These are phyloP conservation scores for Nitzschia sp. DNA, from an alignment of 108 stramenopile species.

Conservation along the genomic window DNA sequence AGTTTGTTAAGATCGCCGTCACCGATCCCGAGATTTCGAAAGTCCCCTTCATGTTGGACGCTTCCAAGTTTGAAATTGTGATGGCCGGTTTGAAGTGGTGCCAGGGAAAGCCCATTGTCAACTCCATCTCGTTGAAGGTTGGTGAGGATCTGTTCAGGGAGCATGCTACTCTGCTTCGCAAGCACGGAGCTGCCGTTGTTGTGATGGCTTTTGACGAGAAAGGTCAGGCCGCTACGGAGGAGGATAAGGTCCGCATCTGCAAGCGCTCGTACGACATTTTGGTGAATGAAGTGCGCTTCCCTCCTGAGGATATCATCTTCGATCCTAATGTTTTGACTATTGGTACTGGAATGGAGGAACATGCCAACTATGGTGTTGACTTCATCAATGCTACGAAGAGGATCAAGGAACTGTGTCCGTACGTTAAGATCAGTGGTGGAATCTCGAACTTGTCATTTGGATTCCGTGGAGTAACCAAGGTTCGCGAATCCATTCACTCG, in stretches of 20 bases:
- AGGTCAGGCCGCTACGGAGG: constrained; percentile 96
- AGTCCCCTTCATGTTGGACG: constrained; percentile 99
- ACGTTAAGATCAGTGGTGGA: constrained; percentile 97
- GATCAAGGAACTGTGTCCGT: constrained; percentile 97
- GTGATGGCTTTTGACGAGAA: constrained; percentile 99
- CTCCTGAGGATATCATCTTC: constrained; percentile 99
- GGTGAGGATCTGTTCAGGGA: constrained; percentile 97
- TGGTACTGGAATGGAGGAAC: constrained; percentile 99
- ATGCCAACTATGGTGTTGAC: constrained; percentile 96
- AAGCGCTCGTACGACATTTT: constrained; percentile 99
- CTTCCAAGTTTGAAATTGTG: constrained; percentile 98
- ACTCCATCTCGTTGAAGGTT: constrained; percentile 98
- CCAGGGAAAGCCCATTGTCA: constrained; percentile 97
- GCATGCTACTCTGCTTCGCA: constrained; percentile 93
- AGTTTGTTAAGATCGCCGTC: constrained; percentile 98
- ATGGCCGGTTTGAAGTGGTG: constrained; percentile 95
- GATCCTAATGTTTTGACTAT: constrained; percentile 99
- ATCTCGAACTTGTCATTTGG: constrained; percentile 99
- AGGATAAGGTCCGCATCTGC: constrained; percentile 98
- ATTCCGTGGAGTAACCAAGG: constrained; percentile 94
- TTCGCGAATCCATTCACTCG: constrained; percentile 98
- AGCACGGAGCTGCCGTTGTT: constrained; percentile 97
- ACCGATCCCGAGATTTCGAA: constrained; percentile 96
- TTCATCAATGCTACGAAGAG: constrained; percentile 93
- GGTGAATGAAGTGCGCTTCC: constrained; percentile 93